Percentiles rank a stretch among this genome's conserved stretches.
Evolutionary conservation across 164 flowering plant genomes (phyloP).

Genomic region (Platanus orientalis): DNA sequence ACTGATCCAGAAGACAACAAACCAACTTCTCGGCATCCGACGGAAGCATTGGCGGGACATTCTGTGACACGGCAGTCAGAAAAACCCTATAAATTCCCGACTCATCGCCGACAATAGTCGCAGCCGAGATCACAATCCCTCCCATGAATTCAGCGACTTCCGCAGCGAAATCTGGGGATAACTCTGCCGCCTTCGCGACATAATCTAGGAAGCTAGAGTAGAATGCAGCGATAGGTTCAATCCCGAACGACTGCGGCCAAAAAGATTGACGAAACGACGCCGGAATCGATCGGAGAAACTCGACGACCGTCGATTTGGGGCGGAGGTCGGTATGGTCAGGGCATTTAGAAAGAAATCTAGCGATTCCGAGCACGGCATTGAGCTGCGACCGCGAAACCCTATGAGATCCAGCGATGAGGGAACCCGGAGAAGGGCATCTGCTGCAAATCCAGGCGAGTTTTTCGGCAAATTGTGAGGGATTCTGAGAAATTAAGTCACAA

Average conservation of each 20-base stretch:
- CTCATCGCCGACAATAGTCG: conserved; percentile 21
- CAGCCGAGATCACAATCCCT: conserved; percentile 42
- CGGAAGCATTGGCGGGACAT: conserved; percentile 53
- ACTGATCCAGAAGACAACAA: conserved; percentile 44
- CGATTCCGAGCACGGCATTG: conserved; percentile 76
- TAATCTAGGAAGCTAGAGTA: conserved; percentile 57
- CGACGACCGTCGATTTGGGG: conserved; percentile 43
- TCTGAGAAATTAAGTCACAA: conserved; percentile 69
- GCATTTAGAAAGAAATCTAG: conserved; percentile 69
- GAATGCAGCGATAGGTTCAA: conserved; percentile 47
- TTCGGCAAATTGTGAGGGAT: conserved; percentile 56
- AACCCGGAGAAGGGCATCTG: conserved; percentile 65
- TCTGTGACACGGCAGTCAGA: conserved; percentile 46
- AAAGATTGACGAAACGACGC: conserved; percentile 50
- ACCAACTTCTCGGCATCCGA: conserved; percentile 60
- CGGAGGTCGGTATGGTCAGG: conserved; percentile 30
- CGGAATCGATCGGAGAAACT: conserved; percentile 62
- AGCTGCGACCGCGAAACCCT: conserved; percentile 76
- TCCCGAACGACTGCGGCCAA: conserved; percentile 68
- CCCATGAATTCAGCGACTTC: conserved; percentile 58
- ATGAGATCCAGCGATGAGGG: conserved; percentile 43
- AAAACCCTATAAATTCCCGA: conserved; percentile 47
- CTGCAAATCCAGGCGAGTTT: conserved; percentile 82
- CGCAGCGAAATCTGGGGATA: conserved; percentile 43
- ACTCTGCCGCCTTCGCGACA: conserved; percentile 43